Conservation (phyloP, 2,329 filamentous ascomycete species). For the Colletotrichum sp. region DNA sequence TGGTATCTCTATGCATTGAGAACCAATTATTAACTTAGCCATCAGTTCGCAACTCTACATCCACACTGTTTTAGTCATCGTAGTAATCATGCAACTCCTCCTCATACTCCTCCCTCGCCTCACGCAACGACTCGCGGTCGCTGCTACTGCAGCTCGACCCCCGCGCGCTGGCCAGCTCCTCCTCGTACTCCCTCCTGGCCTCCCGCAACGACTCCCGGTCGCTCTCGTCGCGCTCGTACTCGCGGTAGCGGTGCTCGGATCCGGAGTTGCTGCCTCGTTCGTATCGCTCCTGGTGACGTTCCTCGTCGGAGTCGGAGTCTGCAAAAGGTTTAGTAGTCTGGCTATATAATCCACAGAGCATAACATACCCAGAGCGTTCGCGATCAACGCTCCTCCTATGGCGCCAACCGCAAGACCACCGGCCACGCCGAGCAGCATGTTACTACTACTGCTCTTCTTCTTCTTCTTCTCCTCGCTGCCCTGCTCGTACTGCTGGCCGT, state of each 20-base stretch:
- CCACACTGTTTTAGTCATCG: too few species aligned
- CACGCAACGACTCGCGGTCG: constrained; percentile 46
- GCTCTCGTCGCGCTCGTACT: background rate
- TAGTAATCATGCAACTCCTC: constrained; percentile 38
- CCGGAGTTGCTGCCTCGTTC: constrained; percentile 3
- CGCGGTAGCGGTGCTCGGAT: constrained; percentile 13
- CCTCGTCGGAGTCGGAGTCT: constrained; percentile 3
- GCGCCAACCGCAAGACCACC: constrained; percentile 62
- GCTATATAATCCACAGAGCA: too few species aligned
- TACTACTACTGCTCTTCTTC: constrained; percentile 48
- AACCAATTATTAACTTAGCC: too few species aligned
- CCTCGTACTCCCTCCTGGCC: constrained; percentile 31
- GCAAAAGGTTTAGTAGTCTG: background rate
- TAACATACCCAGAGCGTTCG: constrained; percentile 55
- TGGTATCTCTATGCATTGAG: too few species aligned
- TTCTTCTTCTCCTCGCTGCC: constrained; percentile 26
- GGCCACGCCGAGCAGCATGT: constrained; percentile 59
- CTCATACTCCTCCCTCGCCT: constrained; percentile 54
- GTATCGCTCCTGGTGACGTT: background rate
- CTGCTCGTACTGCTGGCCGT: background rate
- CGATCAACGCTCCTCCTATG: constrained; percentile 61
- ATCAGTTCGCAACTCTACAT: too few species aligned
- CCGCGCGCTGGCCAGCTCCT: constrained; percentile 26
- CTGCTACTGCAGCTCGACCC: constrained; percentile 36
- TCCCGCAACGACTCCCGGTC: constrained; percentile 35